Conservation (phyloP, 257 asterid genomes). For the Handroanthus guayacan region DNA sequence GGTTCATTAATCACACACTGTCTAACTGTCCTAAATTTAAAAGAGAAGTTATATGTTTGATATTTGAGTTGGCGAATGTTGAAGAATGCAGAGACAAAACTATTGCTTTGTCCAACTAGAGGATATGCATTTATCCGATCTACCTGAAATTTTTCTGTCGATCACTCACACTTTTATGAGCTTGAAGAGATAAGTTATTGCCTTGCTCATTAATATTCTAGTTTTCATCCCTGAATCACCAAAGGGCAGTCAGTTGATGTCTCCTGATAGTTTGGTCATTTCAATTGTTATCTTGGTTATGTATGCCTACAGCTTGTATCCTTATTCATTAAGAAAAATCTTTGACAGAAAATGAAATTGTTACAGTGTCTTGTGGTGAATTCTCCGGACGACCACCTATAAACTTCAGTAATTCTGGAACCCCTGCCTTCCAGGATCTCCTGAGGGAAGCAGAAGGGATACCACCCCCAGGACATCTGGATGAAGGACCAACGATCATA, state of each 20-base stretch:
- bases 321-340: background rate
- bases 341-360: conserved; percentile 18
- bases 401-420: conserved; percentile 34
- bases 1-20: conserved; percentile 14
- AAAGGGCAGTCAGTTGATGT: background rate
- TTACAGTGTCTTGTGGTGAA: conserved; percentile 79
- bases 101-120: background rate
- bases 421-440: conserved; percentile 36
- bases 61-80: conserved; percentile 24
- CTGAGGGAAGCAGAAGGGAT: conserved; percentile 48
- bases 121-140: background rate
- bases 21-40: background rate
- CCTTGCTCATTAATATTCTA: conserved; percentile 15
- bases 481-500: conserved; percentile 69
- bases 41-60: background rate
- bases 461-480: conserved; percentile 46
- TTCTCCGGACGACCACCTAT: conserved; percentile 52
- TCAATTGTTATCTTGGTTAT: conserved; percentile 15
- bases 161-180: conserved; percentile 20
- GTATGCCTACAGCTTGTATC: background rate
- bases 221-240: conserved; percentile 22
- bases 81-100: conserved; percentile 15
- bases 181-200: conserved; percentile 17
- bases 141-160: conserved; percentile 18
- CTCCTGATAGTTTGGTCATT: background rate